Evolutionary conservation across 2,329 filamentous ascomycete species (phyloP).

Genomic region (Colletotrichum plurivorum): DNA sequence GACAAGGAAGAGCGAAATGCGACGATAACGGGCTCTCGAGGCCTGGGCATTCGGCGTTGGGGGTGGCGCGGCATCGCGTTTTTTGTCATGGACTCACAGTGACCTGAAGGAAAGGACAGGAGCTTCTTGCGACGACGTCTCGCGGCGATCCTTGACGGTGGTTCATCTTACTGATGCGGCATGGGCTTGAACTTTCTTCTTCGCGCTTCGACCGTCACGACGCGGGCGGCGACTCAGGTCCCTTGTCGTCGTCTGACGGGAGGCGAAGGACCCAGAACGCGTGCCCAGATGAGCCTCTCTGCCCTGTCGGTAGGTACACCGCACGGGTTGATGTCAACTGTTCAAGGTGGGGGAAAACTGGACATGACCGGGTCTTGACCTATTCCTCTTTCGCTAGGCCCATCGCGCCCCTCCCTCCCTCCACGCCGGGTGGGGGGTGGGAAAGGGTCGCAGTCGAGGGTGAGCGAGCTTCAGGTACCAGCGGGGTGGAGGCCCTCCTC

Average conservation of each 20-base stretch:
- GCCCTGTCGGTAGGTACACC: conserved; percentile 12
- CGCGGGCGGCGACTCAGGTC: conserved; percentile 32
- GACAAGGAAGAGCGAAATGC: conserved; percentile 1
- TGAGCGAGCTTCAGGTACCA: conserved; percentile 21
- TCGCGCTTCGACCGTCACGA: conserved; percentile 8
- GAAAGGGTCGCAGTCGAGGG: conserved; percentile 1
- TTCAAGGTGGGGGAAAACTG: neutral
- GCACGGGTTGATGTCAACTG: neutral
- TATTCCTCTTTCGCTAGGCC: conserved; percentile 14
- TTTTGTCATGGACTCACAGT: no score
- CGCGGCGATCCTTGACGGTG: neutral
- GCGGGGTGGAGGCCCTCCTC: conserved; percentile 6
- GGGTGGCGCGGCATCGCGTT: neutral
- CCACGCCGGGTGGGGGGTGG: conserved; percentile 23
- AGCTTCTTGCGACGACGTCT: no score
- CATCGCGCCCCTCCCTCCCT: conserved; percentile 16
- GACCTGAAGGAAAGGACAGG: no score
- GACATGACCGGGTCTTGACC: conserved; percentile 12
- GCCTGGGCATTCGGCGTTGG: conserved; percentile 5
- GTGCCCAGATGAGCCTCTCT: conserved; percentile 6
- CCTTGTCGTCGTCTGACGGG: conserved; percentile 19
- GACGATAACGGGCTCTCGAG: conserved; percentile 16
- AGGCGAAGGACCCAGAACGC: neutral
- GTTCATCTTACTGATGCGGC: conserved; percentile 16
- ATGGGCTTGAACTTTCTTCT: conserved; percentile 33